Conservation (phyloP, 1,284 basidiomycete species). For the Boletus calvinii region DNA sequence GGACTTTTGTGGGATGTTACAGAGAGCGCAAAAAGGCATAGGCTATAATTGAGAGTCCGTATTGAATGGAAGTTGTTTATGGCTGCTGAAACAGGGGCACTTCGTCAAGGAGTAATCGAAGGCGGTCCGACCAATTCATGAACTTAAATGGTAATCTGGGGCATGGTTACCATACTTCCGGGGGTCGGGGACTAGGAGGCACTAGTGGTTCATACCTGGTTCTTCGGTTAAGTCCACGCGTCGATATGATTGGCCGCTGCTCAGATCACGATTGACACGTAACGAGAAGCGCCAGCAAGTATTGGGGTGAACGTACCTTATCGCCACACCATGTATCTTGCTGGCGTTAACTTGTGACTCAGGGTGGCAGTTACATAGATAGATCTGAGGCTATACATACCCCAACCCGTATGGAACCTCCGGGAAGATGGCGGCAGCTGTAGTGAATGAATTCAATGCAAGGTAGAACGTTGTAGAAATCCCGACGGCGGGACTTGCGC, state of each 20-base stretch:
- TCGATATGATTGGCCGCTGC: background rate
- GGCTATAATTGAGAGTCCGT: background rate
- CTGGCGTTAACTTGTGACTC: background rate
- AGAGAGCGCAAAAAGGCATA: background rate
- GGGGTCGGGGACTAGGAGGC: background rate
- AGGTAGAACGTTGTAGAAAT: constrained; percentile 5
- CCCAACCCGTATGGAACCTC: background rate
- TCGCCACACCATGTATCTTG: constrained; percentile 3
- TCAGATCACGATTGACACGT: constrained; percentile 6
- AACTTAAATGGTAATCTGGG: background rate
- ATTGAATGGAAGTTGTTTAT: background rate
- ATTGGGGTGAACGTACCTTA: constrained; percentile 1
- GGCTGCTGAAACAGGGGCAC: constrained; percentile 17
- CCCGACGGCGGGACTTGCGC: background rate
- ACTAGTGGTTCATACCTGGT: too few species aligned
- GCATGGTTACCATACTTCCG: background rate
- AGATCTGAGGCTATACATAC: constrained; percentile 4
- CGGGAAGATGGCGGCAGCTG: background rate
- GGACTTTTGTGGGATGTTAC: background rate
- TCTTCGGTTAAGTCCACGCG: background rate
- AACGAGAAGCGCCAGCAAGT: background rate
- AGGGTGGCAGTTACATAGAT: background rate
- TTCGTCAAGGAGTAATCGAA: background rate
- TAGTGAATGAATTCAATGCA: background rate
- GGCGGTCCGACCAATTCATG: background rate